Conservation (phyloP, 805 yeast species). For the Teunomyces aglyptinius region DNA sequence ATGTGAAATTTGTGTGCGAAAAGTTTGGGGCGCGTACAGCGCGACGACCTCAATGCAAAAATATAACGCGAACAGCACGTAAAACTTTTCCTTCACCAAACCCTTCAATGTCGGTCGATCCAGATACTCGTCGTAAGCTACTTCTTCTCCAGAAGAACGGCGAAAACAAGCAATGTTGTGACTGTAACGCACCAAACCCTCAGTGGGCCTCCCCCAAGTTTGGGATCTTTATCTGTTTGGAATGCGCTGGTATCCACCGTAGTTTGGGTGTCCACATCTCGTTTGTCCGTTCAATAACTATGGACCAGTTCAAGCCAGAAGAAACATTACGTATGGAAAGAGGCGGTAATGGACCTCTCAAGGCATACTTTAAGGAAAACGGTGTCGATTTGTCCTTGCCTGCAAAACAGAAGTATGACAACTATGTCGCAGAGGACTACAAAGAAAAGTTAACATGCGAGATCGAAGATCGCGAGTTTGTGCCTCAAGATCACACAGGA, state of each 20-base stretch:
- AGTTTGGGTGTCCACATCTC: conserved; percentile 96
- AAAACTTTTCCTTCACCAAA: conserved; percentile 3
- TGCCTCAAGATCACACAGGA: conserved; percentile 59
- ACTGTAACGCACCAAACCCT: conserved; percentile 93
- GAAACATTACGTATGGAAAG: conserved; percentile 87
- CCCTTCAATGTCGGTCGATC: conserved; percentile 71
- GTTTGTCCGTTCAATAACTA: conserved; percentile 92
- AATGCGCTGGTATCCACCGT: conserved; percentile 96
- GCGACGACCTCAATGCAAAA: neutral
- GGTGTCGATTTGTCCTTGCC: conserved; percentile 67
- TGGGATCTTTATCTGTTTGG: conserved; percentile 95
- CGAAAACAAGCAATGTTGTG: conserved; percentile 85
- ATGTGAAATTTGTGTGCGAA: no score
- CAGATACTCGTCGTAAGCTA: conserved; percentile 82
- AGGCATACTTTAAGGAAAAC: conserved; percentile 62
- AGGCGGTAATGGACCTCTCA: conserved; percentile 86
- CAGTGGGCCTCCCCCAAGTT: conserved; percentile 99
- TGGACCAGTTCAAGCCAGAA: conserved; percentile 97
- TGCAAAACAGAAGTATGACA: conserved; percentile 76
- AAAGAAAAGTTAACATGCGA: conserved; percentile 74
- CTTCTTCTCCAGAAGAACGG: conserved; percentile 75
- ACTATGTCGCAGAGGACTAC: conserved; percentile 92
- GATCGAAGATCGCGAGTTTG: conserved; percentile 71
- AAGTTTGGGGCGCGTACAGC: neutral
- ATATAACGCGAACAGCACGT: neutral